Conservation (phyloP, 805 yeast species). For the Yarrowia sp. region DNA sequence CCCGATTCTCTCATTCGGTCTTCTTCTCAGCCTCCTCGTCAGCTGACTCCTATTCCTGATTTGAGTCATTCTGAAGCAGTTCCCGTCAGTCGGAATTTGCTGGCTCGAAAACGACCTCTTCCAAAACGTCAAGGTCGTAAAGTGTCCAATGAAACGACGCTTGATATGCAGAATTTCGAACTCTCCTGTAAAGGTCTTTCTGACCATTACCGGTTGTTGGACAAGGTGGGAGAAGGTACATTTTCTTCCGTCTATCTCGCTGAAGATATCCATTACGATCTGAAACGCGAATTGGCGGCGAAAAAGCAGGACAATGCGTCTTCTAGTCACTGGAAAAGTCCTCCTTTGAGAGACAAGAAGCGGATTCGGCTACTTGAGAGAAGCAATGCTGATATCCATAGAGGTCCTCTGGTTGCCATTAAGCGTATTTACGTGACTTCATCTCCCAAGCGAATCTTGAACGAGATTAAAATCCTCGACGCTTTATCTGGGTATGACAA, state of each 20-base stretch:
- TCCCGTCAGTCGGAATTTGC: neutral
- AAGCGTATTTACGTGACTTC: constrained; percentile 94
- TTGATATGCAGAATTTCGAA: constrained; percentile 34
- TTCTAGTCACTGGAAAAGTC: neutral
- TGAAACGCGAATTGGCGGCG: constrained; percentile 35
- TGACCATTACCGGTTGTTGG: constrained; percentile 49
- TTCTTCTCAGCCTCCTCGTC: neutral
- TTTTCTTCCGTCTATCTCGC: constrained; percentile 63
- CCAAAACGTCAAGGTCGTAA: constrained; percentile 10
- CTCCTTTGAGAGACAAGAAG: constrained; percentile 18
- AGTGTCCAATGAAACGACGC: constrained; percentile 15
- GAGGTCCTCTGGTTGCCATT: constrained; percentile 62
- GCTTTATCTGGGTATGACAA: constrained; percentile 41
- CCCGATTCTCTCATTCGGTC: constrained; percentile 7
- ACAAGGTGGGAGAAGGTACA: constrained; percentile 67
- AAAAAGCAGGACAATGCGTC: neutral
- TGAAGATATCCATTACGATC: constrained; percentile 46
- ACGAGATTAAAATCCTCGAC: constrained; percentile 71
- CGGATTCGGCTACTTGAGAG: constrained; percentile 8
- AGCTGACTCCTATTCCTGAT: constrained; percentile 8
- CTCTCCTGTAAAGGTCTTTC: constrained; percentile 53
- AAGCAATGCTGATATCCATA: neutral
- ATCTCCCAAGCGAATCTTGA: constrained; percentile 85
- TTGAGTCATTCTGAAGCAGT: constrained; percentile 1
- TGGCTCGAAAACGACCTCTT: constrained; percentile 3